phyloP scores from a whole-genome alignment of 1,284 basidiomycete genomes.

The Tilletia horrida region DNA sequence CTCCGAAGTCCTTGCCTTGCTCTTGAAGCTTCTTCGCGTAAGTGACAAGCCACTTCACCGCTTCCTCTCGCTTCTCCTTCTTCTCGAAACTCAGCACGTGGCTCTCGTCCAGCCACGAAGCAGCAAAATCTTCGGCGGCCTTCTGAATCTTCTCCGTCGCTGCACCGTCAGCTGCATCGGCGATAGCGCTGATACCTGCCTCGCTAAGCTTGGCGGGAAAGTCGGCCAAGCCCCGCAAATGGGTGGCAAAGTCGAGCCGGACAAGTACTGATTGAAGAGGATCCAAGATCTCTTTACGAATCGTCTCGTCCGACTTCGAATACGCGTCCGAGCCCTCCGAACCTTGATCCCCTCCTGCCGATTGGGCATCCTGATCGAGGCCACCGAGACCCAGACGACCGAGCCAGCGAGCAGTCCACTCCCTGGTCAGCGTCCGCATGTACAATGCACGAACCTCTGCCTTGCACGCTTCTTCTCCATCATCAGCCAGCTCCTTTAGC shows the following conservation, averaged over 20 bases:
- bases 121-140: slow-evolving; percentile 26
- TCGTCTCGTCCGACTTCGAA: slow-evolving; percentile 13
- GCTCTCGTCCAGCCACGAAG: slow-evolving; percentile 31
- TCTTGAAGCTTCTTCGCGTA: slow-evolving; percentile 35
- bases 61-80: slow-evolving; percentile 28
- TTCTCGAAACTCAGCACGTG: slow-evolving; percentile 28
- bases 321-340: slow-evolving; percentile 22
- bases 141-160: slow-evolving; percentile 29
- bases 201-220: slow-evolving; percentile 23
- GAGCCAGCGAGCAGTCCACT: slow-evolving; percentile 41
- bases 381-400: slow-evolving; percentile 33
- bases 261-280: slow-evolving; percentile 25
- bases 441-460: slow-evolving; percentile 35
- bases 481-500: slow-evolving; percentile 35
- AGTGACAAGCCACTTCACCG: slow-evolving; percentile 33
- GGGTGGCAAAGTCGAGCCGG: slow-evolving; percentile 32
- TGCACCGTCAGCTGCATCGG: slow-evolving; percentile 2
- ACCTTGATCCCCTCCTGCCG: not conserved
- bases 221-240: slow-evolving; percentile 35
- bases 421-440: slow-evolving; percentile 32
- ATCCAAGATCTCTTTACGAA: slow-evolving; percentile 22
- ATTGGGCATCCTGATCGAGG: not conserved
- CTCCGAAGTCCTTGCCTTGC: slow-evolving; percentile 19
- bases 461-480: slow-evolving; percentile 29
- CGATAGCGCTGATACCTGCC: not conserved